Percentiles rank a stretch among this genome's conserved stretches.
phyloP scores from a whole-genome alignment of 768 basidiomycete species.

The Mycena filopes region DNA sequence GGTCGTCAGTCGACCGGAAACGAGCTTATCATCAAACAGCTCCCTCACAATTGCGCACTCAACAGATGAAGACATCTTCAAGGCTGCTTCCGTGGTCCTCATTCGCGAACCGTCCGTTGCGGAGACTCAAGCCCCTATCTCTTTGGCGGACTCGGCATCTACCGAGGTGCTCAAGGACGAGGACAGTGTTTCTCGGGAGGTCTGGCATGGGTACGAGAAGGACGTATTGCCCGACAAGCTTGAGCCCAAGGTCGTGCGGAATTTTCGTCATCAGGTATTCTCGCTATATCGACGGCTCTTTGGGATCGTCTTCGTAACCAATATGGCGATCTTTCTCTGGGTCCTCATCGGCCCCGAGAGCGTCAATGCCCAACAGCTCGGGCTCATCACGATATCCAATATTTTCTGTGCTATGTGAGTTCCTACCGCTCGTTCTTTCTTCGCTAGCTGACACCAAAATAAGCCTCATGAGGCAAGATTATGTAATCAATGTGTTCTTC shows the following conservation, averaged over 20 bases:
- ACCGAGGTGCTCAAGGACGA: slow-evolving; percentile 44
- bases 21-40: slow-evolving; percentile 22
- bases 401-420: slow-evolving; percentile 53
- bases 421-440: not conserved
- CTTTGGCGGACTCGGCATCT: slow-evolving; percentile 24
- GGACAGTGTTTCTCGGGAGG: slow-evolving; percentile 24
- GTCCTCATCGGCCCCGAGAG: slow-evolving; percentile 45
- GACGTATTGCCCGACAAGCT: slow-evolving; percentile 62
- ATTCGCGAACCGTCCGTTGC: slow-evolving; percentile 17
- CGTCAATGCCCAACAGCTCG: slow-evolving; percentile 49
- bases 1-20: slow-evolving; percentile 2
- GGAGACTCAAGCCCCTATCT: not conserved
- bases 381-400: slow-evolving; percentile 56
- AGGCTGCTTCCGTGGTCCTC: slow-evolving; percentile 10
- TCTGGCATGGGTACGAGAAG: slow-evolving; percentile 66
- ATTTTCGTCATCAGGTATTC: slow-evolving; percentile 66
- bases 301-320: slow-evolving; percentile 65
- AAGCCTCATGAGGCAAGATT: slow-evolving; percentile 63
- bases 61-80: not conserved
- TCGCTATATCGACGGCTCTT: slow-evolving; percentile 69
- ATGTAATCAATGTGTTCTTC: slow-evolving; percentile 70
- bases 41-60: slow-evolving; percentile 22
- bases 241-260: slow-evolving; percentile 58
- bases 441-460: not conserved
- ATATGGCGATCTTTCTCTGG: slow-evolving; percentile 63